These are phyloP conservation scores for Stipa capillata DNA, from an alignment of 176 grass and related monocot genomes.

Conservation along the genomic window DNA sequence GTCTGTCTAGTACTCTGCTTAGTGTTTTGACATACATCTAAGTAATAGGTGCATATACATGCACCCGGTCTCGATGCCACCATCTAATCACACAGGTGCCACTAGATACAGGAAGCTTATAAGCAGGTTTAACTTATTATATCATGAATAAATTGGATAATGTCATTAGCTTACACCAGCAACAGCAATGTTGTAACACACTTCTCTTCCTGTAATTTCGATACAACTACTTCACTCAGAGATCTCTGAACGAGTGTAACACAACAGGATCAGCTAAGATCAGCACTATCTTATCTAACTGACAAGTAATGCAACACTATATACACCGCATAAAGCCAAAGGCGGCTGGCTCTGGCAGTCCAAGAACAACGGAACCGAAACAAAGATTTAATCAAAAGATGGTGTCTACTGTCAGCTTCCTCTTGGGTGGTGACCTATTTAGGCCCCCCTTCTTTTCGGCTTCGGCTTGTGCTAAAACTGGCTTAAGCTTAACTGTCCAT, in stretches of 20 bases:
- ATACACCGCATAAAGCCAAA: neutral
- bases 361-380: neutral
- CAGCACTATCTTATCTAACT: conserved; percentile 14
- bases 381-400: conserved; percentile 34
- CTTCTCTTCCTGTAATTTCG: neutral
- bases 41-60: too few relatives aligned
- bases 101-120: too few relatives aligned
- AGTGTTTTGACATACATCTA: too few relatives aligned
- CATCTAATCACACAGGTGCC: too few relatives aligned
- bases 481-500: too few relatives aligned
- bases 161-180: neutral
- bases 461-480: too few relatives aligned
- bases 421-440: conserved; percentile 69
- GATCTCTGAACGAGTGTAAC: neutral
- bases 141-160: neutral
- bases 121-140: neutral
- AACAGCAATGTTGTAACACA: neutral
- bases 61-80: too few relatives aligned
- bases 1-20: too few relatives aligned
- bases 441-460: too few relatives aligned
- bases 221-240: neutral
- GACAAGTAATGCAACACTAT: neutral
- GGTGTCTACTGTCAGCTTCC: conserved; percentile 59
- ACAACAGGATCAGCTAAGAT: neutral
- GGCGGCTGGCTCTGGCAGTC: neutral